Evolutionary conservation across 352 stramenopile species (phyloP).

Genomic region (Pythium brachiatum): DNA sequence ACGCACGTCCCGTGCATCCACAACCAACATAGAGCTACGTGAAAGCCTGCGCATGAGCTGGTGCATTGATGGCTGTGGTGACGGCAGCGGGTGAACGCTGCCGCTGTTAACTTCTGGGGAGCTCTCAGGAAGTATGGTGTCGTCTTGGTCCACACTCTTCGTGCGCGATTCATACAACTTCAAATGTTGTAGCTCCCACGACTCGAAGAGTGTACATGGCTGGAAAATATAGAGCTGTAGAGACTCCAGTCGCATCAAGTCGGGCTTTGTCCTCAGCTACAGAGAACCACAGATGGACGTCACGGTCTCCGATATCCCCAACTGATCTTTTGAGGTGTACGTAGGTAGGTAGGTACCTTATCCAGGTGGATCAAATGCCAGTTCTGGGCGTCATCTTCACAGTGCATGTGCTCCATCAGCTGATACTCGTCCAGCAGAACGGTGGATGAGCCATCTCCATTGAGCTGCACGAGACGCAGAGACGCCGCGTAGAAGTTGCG

Average conservation of each 20-base stretch:
- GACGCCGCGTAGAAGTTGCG: slow-evolving; percentile 69
- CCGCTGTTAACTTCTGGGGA: not conserved
- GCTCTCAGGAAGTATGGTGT: not conserved
- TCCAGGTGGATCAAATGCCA: slow-evolving; percentile 62
- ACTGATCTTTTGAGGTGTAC: no score
- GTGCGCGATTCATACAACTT: slow-evolving; percentile 38
- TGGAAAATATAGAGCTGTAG: slow-evolving; percentile 60
- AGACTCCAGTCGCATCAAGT: slow-evolving; percentile 36
- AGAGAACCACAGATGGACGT: not conserved
- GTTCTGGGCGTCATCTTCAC: slow-evolving; percentile 67
- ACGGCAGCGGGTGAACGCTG: not conserved
- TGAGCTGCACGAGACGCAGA: slow-evolving; percentile 50
- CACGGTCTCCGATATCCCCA: not conserved
- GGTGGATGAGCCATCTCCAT: slow-evolving; percentile 36
- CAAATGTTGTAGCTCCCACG: slow-evolving; percentile 51
- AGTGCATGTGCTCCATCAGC: slow-evolving; percentile 60
- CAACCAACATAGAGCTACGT: slow-evolving; percentile 17
- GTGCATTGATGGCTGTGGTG: slow-evolving; percentile 5
- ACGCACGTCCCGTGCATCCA: slow-evolving; percentile 26
- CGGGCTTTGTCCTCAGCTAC: slow-evolving; percentile 24
- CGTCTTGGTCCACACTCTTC: not conserved
- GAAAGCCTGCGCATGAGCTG: slow-evolving; percentile 20
- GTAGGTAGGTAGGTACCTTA: slow-evolving; percentile 39
- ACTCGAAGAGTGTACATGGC: slow-evolving; percentile 54
- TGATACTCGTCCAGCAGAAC: slow-evolving; percentile 39